Conservation (phyloP, 2,329 filamentous ascomycete species). For the Aspergillus phoenicis region DNA sequence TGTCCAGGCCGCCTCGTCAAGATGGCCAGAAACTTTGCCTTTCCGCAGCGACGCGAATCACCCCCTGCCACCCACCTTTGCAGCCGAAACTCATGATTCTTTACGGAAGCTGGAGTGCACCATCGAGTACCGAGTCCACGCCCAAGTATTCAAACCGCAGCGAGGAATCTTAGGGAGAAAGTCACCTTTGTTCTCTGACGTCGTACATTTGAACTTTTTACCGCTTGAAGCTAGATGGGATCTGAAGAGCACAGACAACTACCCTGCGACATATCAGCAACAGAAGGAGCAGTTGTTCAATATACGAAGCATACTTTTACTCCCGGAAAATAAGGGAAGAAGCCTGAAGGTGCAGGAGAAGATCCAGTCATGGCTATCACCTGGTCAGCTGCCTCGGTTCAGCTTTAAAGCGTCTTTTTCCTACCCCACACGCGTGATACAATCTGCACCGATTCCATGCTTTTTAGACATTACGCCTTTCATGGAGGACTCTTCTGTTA, state of each 20-base stretch:
- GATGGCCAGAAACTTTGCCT: constrained; percentile 12
- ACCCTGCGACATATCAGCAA: background rate
- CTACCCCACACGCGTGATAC: constrained; percentile 13
- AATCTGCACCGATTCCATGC: constrained; percentile 12
- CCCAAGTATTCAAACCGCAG: constrained; percentile 12
- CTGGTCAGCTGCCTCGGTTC: constrained; percentile 18
- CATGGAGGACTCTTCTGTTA: constrained; percentile 8
- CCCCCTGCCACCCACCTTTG: constrained; percentile 17
- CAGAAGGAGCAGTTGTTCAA: constrained; percentile 13
- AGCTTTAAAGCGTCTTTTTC: constrained; percentile 15
- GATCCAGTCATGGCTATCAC: constrained; percentile 17
- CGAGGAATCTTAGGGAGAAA: constrained; percentile 8
- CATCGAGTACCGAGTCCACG: constrained; percentile 17
- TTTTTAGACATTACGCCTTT: constrained; percentile 8
- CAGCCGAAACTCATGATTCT: background rate
- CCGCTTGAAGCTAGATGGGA: constrained; percentile 10
- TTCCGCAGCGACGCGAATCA: constrained; percentile 18
- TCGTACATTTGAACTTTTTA: constrained; percentile 5
- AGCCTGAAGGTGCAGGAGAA: constrained; percentile 13
- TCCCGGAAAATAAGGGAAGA: constrained; percentile 18
- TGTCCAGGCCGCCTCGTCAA: background rate
- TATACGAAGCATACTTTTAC: constrained; percentile 13
- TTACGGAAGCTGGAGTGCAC: constrained; percentile 11
- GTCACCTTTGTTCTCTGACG: constrained; percentile 6
- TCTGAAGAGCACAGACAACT: background rate